phyloP scores from a whole-genome alignment of 2,329 filamentous ascomycete genomes.

The Fonsecaea multimorphosa region DNA sequence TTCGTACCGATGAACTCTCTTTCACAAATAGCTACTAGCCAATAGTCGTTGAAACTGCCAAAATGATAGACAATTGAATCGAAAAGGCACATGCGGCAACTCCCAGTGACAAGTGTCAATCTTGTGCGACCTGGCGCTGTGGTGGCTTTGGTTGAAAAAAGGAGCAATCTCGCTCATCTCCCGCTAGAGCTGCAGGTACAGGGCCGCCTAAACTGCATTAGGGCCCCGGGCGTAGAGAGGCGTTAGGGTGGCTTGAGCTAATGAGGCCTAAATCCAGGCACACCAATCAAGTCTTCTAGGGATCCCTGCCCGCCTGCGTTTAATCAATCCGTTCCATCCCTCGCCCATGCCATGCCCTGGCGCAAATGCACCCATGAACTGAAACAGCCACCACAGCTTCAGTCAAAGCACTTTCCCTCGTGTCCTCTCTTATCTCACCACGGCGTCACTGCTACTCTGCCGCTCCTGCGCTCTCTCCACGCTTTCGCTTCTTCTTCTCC shows the following conservation, averaged over 20 bases:
- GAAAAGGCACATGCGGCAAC: constrained; percentile 1
- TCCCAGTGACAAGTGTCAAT: neutral
- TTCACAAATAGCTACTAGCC: neutral
- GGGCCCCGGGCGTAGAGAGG: constrained; percentile 10
- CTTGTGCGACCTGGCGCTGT: constrained; percentile 1
- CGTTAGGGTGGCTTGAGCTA: constrained; percentile 17
- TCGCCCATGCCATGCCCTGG: constrained; percentile 5
- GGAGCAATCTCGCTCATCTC: constrained; percentile 29
- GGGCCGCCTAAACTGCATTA: constrained; percentile 23
- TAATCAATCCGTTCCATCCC: neutral
- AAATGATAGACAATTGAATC: neutral
- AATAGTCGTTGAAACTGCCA: neutral
- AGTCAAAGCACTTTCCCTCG: constrained; percentile 24
- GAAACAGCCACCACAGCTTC: constrained; percentile 7
- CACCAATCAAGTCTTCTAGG: constrained; percentile 33
- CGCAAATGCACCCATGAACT: constrained; percentile 7
- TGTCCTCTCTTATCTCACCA: constrained; percentile 15
- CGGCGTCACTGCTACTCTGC: constrained; percentile 27
- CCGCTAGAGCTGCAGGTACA: constrained; percentile 31
- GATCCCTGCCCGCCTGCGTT: neutral
- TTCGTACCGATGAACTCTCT: neutral
- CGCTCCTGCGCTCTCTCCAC: constrained; percentile 9
- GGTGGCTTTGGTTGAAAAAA: constrained; percentile 9
- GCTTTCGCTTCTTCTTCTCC: constrained; percentile 21
- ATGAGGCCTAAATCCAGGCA: constrained; percentile 32